A percentile compares a stretch with the other conserved stretches of the same genome.
phyloP scores from a whole-genome alignment of 805 yeast genomes.

The Suhomyces prunicola region DNA sequence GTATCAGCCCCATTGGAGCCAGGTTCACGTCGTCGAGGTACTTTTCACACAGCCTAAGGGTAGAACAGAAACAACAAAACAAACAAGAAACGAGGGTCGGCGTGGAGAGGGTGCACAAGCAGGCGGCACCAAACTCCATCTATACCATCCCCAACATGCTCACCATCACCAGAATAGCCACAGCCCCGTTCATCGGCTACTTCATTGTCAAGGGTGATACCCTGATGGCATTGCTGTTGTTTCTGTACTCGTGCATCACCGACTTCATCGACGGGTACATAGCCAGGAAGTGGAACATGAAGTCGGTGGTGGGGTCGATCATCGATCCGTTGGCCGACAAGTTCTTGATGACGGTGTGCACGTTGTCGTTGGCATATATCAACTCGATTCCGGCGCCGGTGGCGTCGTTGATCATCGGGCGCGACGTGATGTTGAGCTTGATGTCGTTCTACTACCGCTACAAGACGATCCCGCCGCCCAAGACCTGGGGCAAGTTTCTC shows the following conservation, averaged over 20 bases:
- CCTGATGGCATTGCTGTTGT: conserved; percentile 64
- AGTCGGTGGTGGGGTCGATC: conserved; percentile 82
- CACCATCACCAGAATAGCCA: conserved; percentile 73
- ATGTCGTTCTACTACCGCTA: conserved; percentile 74
- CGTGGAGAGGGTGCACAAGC: too few species aligned
- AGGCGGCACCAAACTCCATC: too few species aligned
- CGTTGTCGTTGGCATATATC: conserved; percentile 68
- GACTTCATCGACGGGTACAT: conserved; percentile 90
- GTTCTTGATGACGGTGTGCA: conserved; percentile 79
- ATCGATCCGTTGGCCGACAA: conserved; percentile 97
- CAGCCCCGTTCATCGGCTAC: conserved; percentile 85
- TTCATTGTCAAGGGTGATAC: conserved; percentile 64
- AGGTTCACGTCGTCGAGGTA: not conserved
- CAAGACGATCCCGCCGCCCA: conserved; percentile 70
- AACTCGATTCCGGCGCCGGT: conserved; percentile 63
- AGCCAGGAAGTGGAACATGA: conserved; percentile 76
- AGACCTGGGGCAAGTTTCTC: conserved; percentile 66
- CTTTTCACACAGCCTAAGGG: not conserved
- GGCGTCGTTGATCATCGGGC: conserved; percentile 72
- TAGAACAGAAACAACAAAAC: too few species aligned
- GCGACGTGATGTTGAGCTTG: conserved; percentile 72
- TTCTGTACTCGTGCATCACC: conserved; percentile 82
- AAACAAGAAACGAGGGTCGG: too few species aligned
- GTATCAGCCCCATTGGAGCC: too few species aligned
- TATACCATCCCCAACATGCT: conserved; percentile 78